These are phyloP conservation scores for Austropuccinia psidii DNA, from an alignment of 1,284 basidiomycete species.

Conservation along the genomic window DNA sequence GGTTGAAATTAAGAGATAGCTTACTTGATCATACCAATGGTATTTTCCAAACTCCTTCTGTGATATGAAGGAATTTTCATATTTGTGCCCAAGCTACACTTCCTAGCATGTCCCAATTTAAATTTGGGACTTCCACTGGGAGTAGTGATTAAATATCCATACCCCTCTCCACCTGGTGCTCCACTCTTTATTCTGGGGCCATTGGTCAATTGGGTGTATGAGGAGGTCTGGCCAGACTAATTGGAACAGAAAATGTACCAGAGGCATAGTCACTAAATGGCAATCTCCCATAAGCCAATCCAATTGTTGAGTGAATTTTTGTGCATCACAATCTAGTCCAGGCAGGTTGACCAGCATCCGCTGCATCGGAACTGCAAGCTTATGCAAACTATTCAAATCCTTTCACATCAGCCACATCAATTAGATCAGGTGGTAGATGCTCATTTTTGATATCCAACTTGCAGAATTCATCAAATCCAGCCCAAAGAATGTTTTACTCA, in stretches of 20 bases:
- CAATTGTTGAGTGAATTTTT: background rate
- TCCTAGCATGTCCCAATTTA: slow-evolving; percentile 71
- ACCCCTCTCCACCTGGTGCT: background rate
- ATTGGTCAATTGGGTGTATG: background rate
- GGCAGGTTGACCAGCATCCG: background rate
- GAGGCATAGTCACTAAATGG: background rate
- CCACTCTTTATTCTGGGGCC: background rate
- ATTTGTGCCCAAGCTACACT: slow-evolving; percentile 87
- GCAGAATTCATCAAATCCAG: slow-evolving; percentile 88
- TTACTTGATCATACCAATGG: slow-evolving; percentile 78
- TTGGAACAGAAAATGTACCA: background rate
- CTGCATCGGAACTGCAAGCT: background rate
- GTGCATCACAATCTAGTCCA: background rate
- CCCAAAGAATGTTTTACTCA: slow-evolving; percentile 72
- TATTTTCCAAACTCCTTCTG: too few species aligned
- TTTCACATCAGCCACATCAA: slow-evolving; percentile 63
- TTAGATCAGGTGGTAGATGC: slow-evolving; percentile 84
- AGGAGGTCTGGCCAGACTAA: background rate
- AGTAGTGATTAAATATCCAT: background rate
- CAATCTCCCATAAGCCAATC: background rate
- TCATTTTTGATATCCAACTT: too few species aligned
- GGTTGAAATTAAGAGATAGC: slow-evolving; percentile 9
- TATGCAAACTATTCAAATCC: slow-evolving; percentile 38
- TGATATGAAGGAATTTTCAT: slow-evolving; percentile 89
- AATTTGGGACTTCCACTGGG: too few species aligned